Evolutionary conservation across 352 stramenopile genomes (phyloP).

Genomic region (Phytophthora hybrid): DNA sequence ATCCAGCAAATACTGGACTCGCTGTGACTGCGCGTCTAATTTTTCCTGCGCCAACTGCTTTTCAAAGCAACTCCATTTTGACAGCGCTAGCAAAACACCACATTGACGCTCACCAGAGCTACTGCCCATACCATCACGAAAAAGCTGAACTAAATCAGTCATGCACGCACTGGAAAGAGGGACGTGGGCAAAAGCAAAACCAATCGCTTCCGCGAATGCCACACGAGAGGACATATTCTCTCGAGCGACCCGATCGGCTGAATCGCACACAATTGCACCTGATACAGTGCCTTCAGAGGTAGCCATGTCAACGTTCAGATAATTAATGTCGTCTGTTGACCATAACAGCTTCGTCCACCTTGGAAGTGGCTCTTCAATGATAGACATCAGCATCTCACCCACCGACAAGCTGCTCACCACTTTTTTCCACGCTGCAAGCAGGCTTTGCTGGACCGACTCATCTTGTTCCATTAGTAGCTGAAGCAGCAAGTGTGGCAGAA

Average conservation of each 20-base stretch:
- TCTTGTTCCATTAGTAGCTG: conserved; percentile 67
- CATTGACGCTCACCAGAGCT: conserved; percentile 68
- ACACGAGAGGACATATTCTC: conserved; percentile 47
- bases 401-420: conserved; percentile 39
- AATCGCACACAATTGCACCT: conserved; percentile 1
- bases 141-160: conserved; percentile 28
- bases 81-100: conserved; percentile 58
- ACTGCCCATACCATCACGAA: conserved; percentile 45
- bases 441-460: conserved; percentile 28
- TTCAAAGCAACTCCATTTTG: conserved; percentile 61
- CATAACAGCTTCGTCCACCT: conserved; percentile 66
- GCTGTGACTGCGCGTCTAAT: conserved; percentile 6
- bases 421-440: conserved; percentile 56
- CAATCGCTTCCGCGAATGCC: conserved; percentile 67
- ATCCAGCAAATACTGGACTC: conserved; percentile 34
- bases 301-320: conserved; percentile 40
- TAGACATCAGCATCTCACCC: conserved; percentile 30
- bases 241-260: conserved; percentile 3
- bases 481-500: conserved; percentile 69
- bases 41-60: conserved; percentile 28
- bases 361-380: conserved; percentile 29
- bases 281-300: conserved; percentile 1
- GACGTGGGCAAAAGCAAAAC: conserved; percentile 46
- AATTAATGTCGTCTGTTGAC: conserved; percentile 43
- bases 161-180: conserved; percentile 30